Evolutionary conservation across 768 basidiomycete genomes (phyloP), one percentile per base, ranked within the genome.

Genomic region (Coprinopsis strossmayeri): DNA sequence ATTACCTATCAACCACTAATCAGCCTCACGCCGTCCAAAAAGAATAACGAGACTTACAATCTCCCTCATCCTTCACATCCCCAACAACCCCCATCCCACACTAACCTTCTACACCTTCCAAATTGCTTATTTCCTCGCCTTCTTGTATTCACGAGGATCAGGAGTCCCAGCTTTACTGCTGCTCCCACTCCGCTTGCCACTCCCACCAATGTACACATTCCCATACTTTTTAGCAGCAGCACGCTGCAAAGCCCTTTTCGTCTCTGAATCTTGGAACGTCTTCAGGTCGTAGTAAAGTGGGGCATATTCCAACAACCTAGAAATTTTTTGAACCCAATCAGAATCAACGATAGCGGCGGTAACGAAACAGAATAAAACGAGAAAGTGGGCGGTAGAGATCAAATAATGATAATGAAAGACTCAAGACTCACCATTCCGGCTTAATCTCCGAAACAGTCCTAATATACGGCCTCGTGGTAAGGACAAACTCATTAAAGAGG

Each of bases 391-490:
- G n/a, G n/a, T n/a, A n/a, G n/a, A n/a, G n/a, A n/a, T n/a, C n/a
- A n/a, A n/a, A n/a, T n/a, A n/a, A n/a, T n/a, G n/a, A n/a, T n/a
- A n/a, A n/a, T n/a, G n/a, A n/a, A n/a, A n/a, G n/a, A n/a, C n/a
- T 24, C 39, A 52, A 47, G 34, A 44, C 49, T 32, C 60, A 90
- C 92, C 96, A 98, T 59, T 95, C 92, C 2, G 86, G 76, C 59
- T 77, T 73, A 48, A 95, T 77, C 46, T 92, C 91, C 0, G 93
- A 84, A 17, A 95, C 91, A 0, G 90, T 95, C 24, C 96, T 82
- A 60, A 99, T 93, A 60, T 87, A 98, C 51, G 78, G 83, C 41
- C 83, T 68, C 4, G 90, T 89, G 5, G 94, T 98, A 55, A 97
- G 67, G 9, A 97, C 91, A 57, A 97, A 99, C 67, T 57, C 56